A percentile compares a stretch with the other conserved stretches of the same genome.
phyloP scores from a whole-genome alignment of 108 stramenopile species.

The Mediolabrus comicus region DNA sequence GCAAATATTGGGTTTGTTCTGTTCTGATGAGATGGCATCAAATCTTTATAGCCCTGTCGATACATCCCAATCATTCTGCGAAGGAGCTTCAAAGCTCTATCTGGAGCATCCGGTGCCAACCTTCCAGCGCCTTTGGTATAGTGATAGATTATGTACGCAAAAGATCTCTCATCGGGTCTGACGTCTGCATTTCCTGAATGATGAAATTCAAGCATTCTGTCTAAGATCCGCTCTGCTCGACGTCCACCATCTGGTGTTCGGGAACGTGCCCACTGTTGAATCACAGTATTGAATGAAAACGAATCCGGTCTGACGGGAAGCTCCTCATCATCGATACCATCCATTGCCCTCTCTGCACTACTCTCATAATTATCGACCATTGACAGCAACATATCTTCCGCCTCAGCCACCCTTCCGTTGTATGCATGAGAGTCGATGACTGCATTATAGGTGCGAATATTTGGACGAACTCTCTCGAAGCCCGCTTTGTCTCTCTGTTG shows the following conservation, averaged over 20 bases:
- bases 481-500: constrained; percentile 50
- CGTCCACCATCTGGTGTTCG: constrained; percentile 49
- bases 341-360: constrained; percentile 41
- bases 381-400: constrained; percentile 58
- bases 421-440: constrained; percentile 59
- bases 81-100: constrained; percentile 35
- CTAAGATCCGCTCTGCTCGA: constrained; percentile 61
- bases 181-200: constrained; percentile 59
- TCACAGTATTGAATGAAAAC: constrained; percentile 70
- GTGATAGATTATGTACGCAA: constrained; percentile 64
- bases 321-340: constrained; percentile 53
- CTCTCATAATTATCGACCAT: constrained; percentile 60
- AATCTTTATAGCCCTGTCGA: constrained; percentile 49
- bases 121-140: constrained; percentile 50
- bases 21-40: constrained; percentile 43
- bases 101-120: constrained; percentile 40
- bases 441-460: constrained; percentile 68
- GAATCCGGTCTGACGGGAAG: constrained; percentile 56
- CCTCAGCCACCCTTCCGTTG: constrained; percentile 47
- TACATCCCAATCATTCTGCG: constrained; percentile 50
- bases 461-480: constrained; percentile 52
- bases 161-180: constrained; percentile 63
- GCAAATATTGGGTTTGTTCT: constrained; percentile 52
- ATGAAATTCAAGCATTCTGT: constrained; percentile 57
- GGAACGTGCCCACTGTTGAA: constrained; percentile 58